Percentiles rank a stretch among this genome's conserved stretches.
Evolutionary conservation across 345 rosid genomes (phyloP).

Genomic region (Camelina neglecta): DNA sequence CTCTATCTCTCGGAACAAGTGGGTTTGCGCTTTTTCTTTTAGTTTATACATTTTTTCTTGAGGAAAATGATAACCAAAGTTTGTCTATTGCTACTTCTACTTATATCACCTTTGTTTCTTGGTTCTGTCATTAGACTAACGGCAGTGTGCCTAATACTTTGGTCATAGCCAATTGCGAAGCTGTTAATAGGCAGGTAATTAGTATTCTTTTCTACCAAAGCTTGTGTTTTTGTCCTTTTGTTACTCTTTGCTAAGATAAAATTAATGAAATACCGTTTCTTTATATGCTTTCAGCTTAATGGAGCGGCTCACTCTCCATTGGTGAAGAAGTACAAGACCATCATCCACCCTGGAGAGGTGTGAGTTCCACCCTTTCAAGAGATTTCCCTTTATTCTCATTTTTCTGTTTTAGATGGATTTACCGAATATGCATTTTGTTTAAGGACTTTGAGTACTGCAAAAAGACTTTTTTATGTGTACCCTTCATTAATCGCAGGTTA

Average conservation of each 20-base stretch:
- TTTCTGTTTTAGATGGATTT: neutral
- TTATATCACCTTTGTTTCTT: neutral
- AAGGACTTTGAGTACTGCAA: neutral
- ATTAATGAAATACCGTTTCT: neutral
- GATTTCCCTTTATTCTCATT: slow-evolving; percentile 3
- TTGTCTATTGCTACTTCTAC: neutral
- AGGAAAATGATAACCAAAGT: neutral
- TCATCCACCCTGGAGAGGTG: slow-evolving; percentile 99
- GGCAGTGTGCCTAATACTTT: slow-evolving; percentile 93
- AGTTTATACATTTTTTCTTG: slow-evolving; percentile 1
- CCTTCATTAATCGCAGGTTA: slow-evolving; percentile 60
- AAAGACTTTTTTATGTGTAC: neutral
- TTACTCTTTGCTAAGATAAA: neutral
- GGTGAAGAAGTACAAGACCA: slow-evolving; percentile 91
- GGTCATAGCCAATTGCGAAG: slow-evolving; percentile 87
- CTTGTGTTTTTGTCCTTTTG: neutral
- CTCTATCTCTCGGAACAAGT: slow-evolving; percentile 40
- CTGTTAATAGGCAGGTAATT: slow-evolving; percentile 72
- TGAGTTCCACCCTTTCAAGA: slow-evolving; percentile 14
- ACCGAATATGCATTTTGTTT: neutral
- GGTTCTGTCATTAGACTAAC: slow-evolving; percentile 62
- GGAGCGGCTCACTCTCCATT: slow-evolving; percentile 87
- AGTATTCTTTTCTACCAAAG: neutral
- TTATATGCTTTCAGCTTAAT: slow-evolving; percentile 57
- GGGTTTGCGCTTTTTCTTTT: slow-evolving; percentile 18